Evolutionary conservation across 1,139 yeast genomes (phyloP), one percentile per base, ranked within the genome.

Genomic region (Debaryomycetaceae sp.): DNA sequence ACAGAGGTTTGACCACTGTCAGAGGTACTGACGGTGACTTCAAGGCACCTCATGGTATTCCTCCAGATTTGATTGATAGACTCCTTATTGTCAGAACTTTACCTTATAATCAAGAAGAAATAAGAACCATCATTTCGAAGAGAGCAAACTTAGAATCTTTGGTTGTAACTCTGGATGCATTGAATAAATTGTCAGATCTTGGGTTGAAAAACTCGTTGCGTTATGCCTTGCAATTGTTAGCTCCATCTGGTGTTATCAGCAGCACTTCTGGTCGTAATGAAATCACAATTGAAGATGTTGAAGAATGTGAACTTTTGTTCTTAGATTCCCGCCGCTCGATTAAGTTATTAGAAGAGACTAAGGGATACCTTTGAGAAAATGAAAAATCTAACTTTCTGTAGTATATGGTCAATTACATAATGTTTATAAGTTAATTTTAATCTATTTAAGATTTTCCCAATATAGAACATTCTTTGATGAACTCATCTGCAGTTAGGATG

Each of bases 41-140:
- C 31, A 78, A 79, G 48, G 85, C 96, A 14, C 97, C 99, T 18
- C 98, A 94, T 58, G 99, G 99, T 37, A 80, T 94, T 49, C 98
- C 99, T 30, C 87, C 96, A 2, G 99, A 92, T 69, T 75, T 92
- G 58, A 77, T 91, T 42, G 99, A 92, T 63, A 75, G 99, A 50
- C 71, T 92, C 47, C 75, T 92, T 52, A 94, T 92, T 59, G 92
- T 94, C 39, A 83, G 95, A 63, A 92, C 98, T 5, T 71, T 87
- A 44, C 94, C 96, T 18, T 92, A 92, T 69, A 76, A 75, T 47
- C 78, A 76, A 49, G 94, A 86, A 38, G 98, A 92, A 63, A 86
- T 91, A 46, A 78, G 81, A 48, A 75, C 83, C 15, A 92, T 92
- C 52, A 80, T 92, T 47, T 80, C 81, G 49, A 87, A 89, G 64